phyloP scores from a whole-genome alignment of 1,139 yeast genomes.

The Pichia sp. region DNA sequence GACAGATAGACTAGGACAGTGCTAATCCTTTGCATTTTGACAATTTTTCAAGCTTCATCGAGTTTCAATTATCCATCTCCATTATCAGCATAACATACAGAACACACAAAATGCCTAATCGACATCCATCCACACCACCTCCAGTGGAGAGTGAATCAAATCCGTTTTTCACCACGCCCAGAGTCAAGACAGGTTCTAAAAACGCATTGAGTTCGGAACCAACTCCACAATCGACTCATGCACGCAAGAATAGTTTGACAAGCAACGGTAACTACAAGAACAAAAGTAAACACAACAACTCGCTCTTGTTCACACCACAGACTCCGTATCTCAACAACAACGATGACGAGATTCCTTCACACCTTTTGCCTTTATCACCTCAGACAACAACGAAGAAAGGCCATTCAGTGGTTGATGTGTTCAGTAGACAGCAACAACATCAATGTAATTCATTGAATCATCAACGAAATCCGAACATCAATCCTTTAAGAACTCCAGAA shows the following conservation, averaged over 20 bases:
- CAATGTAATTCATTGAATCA: not conserved
- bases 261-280: not conserved
- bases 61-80: not conserved
- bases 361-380: constrained; percentile 15
- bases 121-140: constrained; percentile 30
- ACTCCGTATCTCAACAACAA: constrained; percentile 23
- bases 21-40: not conserved
- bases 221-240: not conserved
- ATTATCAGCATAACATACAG: not conserved
- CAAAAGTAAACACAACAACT: not conserved
- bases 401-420: constrained; percentile 6
- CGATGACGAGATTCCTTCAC: constrained; percentile 14
- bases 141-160: constrained; percentile 11
- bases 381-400: constrained; percentile 12
- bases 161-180: constrained; percentile 17
- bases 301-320: constrained; percentile 24
- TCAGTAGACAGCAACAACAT: constrained; percentile 1
- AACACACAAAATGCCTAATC: constrained; percentile 14
- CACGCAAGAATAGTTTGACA: not conserved
- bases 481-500: constrained; percentile 30
- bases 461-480: not conserved
- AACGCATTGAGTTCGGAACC: not conserved
- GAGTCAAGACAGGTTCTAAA: constrained; percentile 5
- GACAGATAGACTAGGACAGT: not conserved
- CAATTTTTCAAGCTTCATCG: not conserved